phyloP scores from a whole-genome alignment of 306 rosid genomes.

The Gynostemma pentaphyllum region DNA sequence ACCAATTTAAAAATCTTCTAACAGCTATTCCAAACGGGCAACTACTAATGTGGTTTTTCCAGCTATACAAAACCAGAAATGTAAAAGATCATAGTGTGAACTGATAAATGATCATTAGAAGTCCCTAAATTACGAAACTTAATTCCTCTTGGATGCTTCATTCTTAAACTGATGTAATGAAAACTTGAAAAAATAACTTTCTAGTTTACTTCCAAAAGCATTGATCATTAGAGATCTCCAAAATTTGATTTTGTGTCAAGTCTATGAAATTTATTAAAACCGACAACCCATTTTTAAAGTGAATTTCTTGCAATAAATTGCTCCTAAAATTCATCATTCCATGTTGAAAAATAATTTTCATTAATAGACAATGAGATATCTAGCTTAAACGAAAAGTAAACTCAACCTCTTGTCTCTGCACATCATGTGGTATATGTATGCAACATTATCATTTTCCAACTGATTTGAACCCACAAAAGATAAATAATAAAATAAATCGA shows the following conservation, averaged over 20 bases:
- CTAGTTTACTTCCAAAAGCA: not conserved
- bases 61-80: not conserved
- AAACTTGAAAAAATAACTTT: not conserved
- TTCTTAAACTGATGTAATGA: not conserved
- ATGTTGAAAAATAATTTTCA: not conserved
- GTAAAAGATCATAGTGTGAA: not conserved
- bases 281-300: not conserved
- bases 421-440: not conserved
- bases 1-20: no score
- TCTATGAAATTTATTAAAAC: constrained; percentile 1
- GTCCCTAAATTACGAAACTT: not conserved
- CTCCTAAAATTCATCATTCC: not conserved
- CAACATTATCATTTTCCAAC: not conserved
- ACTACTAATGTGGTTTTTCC: not conserved
- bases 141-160: not conserved
- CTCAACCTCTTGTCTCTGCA: not conserved
- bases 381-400: not conserved
- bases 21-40: no score
- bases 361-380: not conserved
- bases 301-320: not conserved
- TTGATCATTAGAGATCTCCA: not conserved
- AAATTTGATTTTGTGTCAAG: not conserved
- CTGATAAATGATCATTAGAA: not conserved
- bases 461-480: no score
- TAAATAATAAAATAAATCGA: no score